phyloP scores from a whole-genome alignment of 2,329 filamentous ascomycete species.

The Trichoderma asperellum region DNA sequence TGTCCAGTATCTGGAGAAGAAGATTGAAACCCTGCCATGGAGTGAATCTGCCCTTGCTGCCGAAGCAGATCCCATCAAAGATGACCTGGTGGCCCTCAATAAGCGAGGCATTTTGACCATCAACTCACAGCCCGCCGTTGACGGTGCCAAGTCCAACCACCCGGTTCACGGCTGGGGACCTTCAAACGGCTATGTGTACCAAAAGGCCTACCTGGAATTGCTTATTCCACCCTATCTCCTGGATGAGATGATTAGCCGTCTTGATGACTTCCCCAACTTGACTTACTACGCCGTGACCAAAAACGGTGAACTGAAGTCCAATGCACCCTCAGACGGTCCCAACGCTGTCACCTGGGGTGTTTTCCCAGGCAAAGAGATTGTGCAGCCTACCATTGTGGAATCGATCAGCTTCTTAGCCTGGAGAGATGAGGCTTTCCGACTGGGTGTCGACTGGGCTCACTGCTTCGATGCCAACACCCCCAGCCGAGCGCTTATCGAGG shows the following conservation, averaged over 20 bases:
- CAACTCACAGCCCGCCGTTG: constrained; percentile 95
- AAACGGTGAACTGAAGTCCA: constrained; percentile 78
- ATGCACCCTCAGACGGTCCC: constrained; percentile 81
- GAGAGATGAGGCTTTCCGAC: constrained; percentile 95
- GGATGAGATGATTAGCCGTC: constrained; percentile 73
- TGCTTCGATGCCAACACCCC: constrained; percentile 79
- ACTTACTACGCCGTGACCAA: constrained; percentile 95
- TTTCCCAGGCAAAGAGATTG: constrained; percentile 97
- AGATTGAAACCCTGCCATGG: constrained; percentile 86
- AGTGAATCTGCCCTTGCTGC: constrained; percentile 84
- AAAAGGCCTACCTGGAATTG: constrained; percentile 95
- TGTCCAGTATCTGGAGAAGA: constrained; percentile 79
- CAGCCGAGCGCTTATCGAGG: constrained; percentile 78
- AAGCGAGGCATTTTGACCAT: constrained; percentile 86
- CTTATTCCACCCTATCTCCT: constrained; percentile 82
- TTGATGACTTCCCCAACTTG: constrained; percentile 77
- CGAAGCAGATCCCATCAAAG: constrained; percentile 78
- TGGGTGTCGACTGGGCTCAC: constrained; percentile 91
- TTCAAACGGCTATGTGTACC: constrained; percentile 93
- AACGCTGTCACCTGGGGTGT: constrained; percentile 99
- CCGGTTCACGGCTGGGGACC: constrained; percentile 93
- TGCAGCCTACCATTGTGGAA: constrained; percentile 99
- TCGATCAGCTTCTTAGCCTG: constrained; percentile 96
- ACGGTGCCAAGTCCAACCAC: constrained; percentile 86
- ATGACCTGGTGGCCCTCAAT: constrained; percentile 81